Evolutionary conservation across 441 rosid genomes (phyloP), one percentile per base, ranked within the genome.

Genomic region (Gossypium davidsonii): DNA sequence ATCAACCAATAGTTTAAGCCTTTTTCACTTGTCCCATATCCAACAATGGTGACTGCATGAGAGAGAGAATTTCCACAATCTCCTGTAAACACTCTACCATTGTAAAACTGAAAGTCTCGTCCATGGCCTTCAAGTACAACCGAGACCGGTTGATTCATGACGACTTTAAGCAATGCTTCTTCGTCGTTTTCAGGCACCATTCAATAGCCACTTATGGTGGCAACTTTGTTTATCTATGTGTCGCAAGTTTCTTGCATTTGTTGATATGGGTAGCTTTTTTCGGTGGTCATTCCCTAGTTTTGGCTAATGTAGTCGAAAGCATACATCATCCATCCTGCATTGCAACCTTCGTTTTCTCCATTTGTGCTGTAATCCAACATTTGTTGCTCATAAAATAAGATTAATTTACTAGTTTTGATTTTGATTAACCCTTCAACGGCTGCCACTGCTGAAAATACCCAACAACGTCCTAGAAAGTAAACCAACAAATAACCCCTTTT

Each of bases 61-160:
- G 59, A 66, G 15, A 74, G 28, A 34, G 52, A 7, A 59, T 73
- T 84, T 23, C 80, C 83, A 34, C 80, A 81, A 3, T 68, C 34
- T 55, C 80, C 80, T 0, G 14, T 63, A 1, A 78, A 84, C 1
- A 81, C 85, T 0, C 65, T 42, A 12, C n/a, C n/a, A 4, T 67
- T 18, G 67, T 84, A 84, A 10, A 56, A 64, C 26, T 67, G 72
- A 56, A 79, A 81, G 17, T 51, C 76, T 0, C 2, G 4, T 6
- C 76, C 83, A 1, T 64, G 9, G 3, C 73, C 82, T 3, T 75
- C 85, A 18, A 85, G 75, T 14, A 75, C 76, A 28, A 79, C 78
- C 0, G 87, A 76, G 1, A 84, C 81, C 1, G 89, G 86, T 59
- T 86, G 86, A 1, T 73, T 77, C 1, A 74, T 28, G 3, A 77